A percentile compares a stretch with the other conserved stretches of the same genome.
Evolutionary conservation across 176 grass and related monocot genomes (phyloP).

Genomic region (Elaeis guineensis): DNA sequence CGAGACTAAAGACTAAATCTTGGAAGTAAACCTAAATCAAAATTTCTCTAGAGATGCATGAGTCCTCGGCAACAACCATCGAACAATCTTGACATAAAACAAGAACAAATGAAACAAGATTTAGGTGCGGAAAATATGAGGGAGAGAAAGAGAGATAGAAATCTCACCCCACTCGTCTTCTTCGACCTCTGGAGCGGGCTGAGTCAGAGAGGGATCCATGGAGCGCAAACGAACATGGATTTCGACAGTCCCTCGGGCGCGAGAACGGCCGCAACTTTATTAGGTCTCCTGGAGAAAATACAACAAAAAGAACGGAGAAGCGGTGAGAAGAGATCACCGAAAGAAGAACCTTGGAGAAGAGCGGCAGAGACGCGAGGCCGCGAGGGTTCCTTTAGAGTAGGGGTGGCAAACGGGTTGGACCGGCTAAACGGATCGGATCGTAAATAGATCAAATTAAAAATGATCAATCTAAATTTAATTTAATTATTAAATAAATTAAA

Average conservation of each 20-base stretch:
- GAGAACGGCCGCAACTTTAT: not conserved
- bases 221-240: constrained; percentile 21
- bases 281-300: not conserved
- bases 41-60: too few species aligned
- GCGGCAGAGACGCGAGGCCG: too few species aligned
- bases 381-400: too few species aligned
- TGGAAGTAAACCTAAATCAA: too few species aligned
- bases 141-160: not conserved
- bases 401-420: too few species aligned
- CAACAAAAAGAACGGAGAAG: not conserved
- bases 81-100: not conserved
- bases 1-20: too few species aligned
- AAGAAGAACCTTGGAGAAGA: too few species aligned
- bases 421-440: too few species aligned
- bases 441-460: too few species aligned
- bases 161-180: constrained; percentile 17
- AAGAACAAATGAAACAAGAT: not conserved
- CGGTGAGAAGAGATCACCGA: too few species aligned
- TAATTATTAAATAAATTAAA: too few species aligned
- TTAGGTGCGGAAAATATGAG: not conserved
- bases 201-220: constrained; percentile 23
- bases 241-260: not conserved
- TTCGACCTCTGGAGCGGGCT: constrained; percentile 13
- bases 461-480: too few species aligned
- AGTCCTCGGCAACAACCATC: not conserved